These are phyloP conservation scores for Alternaria gansuensis DNA, from an alignment of 2,329 filamentous ascomycete genomes.

Conservation along the genomic window DNA sequence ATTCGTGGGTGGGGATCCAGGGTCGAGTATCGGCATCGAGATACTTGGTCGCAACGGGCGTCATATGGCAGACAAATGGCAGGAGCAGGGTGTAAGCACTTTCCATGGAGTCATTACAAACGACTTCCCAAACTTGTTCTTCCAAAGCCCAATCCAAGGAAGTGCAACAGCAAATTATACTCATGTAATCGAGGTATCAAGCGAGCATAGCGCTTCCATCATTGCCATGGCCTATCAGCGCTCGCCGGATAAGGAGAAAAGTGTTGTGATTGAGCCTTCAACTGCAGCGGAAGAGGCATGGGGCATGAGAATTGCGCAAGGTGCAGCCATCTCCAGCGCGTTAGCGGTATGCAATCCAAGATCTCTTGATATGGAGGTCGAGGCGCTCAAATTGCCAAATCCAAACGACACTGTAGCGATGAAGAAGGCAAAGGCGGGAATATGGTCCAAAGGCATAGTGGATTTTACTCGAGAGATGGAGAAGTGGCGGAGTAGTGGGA, in stretches of 20 bases:
- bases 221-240: conserved; percentile 7
- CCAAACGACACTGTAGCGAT: too few species aligned
- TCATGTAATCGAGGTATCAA: conserved; percentile 9
- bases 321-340: too few species aligned
- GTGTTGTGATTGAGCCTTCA: conserved; percentile 16
- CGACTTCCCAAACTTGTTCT: conserved; percentile 33
- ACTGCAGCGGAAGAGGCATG: conserved; percentile 21
- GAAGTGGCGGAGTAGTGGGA: too few species aligned
- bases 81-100: conserved; percentile 49
- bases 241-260: not conserved
- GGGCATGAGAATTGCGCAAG: too few species aligned
- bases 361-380: too few species aligned
- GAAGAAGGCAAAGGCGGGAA: too few species aligned
- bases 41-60: conserved; percentile 57
- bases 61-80: conserved; percentile 57
- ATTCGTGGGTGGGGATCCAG: conserved; percentile 41
- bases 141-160: conserved; percentile 3
- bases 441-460: too few species aligned
- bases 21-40: conserved; percentile 38
- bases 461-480: too few species aligned
- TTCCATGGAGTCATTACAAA: conserved; percentile 53
- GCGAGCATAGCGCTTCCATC: conserved; percentile 7
- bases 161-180: conserved; percentile 8
- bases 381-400: too few species aligned
- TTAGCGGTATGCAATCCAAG: too few species aligned